Evolutionary conservation across 164 flowering plant genomes (phyloP).

Genomic region (Platanus orientalis): DNA sequence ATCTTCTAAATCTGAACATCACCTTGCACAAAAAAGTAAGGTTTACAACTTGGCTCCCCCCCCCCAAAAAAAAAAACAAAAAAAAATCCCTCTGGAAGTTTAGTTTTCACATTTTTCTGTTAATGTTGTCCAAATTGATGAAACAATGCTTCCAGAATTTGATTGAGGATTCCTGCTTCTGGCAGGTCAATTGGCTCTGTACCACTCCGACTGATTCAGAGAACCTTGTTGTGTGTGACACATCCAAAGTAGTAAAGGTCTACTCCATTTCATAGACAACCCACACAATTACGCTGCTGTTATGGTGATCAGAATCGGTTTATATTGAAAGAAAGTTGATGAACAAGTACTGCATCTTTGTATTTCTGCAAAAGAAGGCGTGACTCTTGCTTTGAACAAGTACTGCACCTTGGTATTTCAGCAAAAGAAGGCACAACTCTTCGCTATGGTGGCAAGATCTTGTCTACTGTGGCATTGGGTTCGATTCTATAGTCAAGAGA

Average conservation of each 20-base stretch:
- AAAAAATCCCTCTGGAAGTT: background rate
- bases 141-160: background rate
- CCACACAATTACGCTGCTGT: too few relatives aligned
- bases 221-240: slow-evolving; percentile 89
- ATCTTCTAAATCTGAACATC: slow-evolving; percentile 43
- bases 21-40: slow-evolving; percentile 67
- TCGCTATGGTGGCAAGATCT: too few relatives aligned
- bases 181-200: slow-evolving; percentile 94
- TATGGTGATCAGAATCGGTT: too few relatives aligned
- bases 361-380: too few relatives aligned
- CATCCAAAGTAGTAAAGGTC: slow-evolving; percentile 79
- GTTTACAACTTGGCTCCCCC: background rate
- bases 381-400: too few relatives aligned
- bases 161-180: slow-evolving; percentile 3
- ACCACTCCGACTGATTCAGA: slow-evolving; percentile 77
- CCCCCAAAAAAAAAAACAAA: background rate
- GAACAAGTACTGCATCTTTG: too few relatives aligned
- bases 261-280: slow-evolving; percentile 44
- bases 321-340: too few relatives aligned
- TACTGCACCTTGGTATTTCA: too few relatives aligned
- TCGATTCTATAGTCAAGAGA: too few relatives aligned
- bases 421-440: too few relatives aligned
- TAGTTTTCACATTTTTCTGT: background rate
- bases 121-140: background rate
- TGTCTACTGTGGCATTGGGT: too few relatives aligned